Base-by-base conservation (phyloP, 805 yeast genomes). In the Candida anglica region DNA sequence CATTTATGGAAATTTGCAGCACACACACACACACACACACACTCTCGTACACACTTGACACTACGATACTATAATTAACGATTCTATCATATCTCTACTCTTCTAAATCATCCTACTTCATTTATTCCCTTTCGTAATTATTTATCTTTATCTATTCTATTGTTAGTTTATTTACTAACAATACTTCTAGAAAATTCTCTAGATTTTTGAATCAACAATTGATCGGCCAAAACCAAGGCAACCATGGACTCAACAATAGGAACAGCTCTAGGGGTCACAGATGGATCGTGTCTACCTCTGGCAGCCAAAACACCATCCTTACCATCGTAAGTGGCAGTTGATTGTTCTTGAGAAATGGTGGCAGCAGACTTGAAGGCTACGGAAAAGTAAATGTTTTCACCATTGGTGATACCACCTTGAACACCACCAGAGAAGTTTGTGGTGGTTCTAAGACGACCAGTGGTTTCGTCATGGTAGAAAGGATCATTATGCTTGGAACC, bases 201-300 rank as follows among this genome's bases (percentile, higher is more conserved):
- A 20, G 95, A 71, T 60, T 85, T 82, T 66, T 91, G 98, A 30
- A 89, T 73, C 65, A 93, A 63, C 37, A 84, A 64, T 36, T 86
- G 79, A 59, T 93, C 98, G 27, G 91, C 91, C 43, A 91, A 63
- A 2, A 87, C 96, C 45, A 93, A 71, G n/a, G 97, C 93, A 31
- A 98, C 77, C 98, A 93, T 91, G 26, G 98, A 86, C 69, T 93
- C 98, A 19, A 93, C 98, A 52, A 93, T 93, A 33, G 98, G 98
- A 41, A 93, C 87, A 25, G 98, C 98, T 61, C 98, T 80, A 46
- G 98, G 98, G 15, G 95, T 95, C 36, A 93, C 98, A 52, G 89
- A 86, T 21, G 98, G 98, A 58, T 93, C 98, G 54, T 93, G 98
- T 73, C 98, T 85, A 37, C 98, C 98, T 59, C 91, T 81, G 22